Conservation (phyloP, 2,329 filamentous ascomycete genomes). For the Fusarium sp. region DNA sequence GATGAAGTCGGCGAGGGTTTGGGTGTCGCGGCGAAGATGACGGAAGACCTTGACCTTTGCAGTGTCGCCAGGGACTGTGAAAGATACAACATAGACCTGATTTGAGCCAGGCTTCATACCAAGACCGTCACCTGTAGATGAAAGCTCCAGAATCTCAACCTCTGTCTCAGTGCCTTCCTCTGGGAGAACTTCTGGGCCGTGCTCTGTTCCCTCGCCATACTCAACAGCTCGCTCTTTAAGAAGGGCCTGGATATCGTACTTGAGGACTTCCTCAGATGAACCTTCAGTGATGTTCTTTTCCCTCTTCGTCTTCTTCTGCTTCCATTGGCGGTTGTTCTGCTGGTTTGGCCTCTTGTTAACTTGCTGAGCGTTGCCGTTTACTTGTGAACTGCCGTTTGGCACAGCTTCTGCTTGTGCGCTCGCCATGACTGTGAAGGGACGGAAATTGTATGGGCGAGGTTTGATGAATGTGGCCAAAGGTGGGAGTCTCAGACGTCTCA, state of each 20-base stretch:
- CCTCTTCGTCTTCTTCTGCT: constrained; percentile 65
- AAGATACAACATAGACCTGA: constrained; percentile 86
- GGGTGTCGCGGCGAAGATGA: constrained; percentile 71
- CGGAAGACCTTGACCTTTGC: constrained; percentile 82
- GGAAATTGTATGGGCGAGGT: constrained; percentile 25
- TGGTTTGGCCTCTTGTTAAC: constrained; percentile 41
- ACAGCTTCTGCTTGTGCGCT: constrained; percentile 22
- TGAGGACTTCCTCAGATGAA: constrained; percentile 73
- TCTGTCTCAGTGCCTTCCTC: constrained; percentile 79
- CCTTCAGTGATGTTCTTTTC: constrained; percentile 70
- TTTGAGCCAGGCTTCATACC: constrained; percentile 73
- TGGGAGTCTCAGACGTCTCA: constrained; percentile 35
- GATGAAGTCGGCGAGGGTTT: constrained; percentile 84
- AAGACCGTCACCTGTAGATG: constrained; percentile 92
- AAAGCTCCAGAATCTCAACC: constrained; percentile 82
- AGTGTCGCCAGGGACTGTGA: constrained; percentile 84
- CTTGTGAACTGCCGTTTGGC: constrained; percentile 31
- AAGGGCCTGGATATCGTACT: constrained; percentile 68
- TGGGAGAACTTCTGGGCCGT: constrained; percentile 59
- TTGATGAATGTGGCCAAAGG: constrained; percentile 17
- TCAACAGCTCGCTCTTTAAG: constrained; percentile 54
- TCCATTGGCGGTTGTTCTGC: constrained; percentile 42
- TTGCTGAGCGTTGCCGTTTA: constrained; percentile 11
- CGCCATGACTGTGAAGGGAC: constrained; percentile 40
- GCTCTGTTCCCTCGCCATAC: constrained; percentile 43